phyloP scores from a whole-genome alignment of 75 land plant species.

The Adiantum capillusveneris region DNA sequence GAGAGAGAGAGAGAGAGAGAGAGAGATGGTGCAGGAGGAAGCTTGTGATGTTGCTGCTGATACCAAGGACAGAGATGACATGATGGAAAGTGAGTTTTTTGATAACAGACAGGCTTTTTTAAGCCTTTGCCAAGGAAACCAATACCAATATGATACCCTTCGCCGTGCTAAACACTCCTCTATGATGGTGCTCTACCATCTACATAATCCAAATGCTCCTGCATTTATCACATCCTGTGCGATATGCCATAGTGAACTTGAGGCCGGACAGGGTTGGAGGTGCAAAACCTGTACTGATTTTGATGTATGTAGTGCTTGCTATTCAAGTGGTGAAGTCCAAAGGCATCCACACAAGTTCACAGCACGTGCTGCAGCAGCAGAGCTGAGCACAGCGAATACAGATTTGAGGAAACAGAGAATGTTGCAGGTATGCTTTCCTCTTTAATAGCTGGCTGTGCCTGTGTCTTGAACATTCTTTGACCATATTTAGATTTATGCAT shows the following conservation, averaged over 20 bases:
- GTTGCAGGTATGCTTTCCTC: conserved; percentile 31
- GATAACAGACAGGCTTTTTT: conserved; percentile 54
- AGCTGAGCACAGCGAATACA: conserved; percentile 21
- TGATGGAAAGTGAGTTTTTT: conserved; percentile 50
- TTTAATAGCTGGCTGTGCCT: too few relatives aligned
- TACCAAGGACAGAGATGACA: conserved; percentile 59
- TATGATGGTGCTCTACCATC: conserved; percentile 71
- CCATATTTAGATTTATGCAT: too few relatives aligned
- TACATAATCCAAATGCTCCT: conserved; percentile 50
- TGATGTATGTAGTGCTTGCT: conserved; percentile 39
- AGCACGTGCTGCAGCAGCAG: conserved; percentile 19
- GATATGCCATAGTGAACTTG: conserved; percentile 37
- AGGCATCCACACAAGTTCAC: conserved; percentile 35
- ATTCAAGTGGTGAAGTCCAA: conserved; percentile 10
- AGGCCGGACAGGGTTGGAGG: conserved; percentile 40
- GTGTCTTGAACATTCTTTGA: too few relatives aligned
- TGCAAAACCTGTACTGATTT: conserved; percentile 41
- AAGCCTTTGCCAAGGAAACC: conserved; percentile 58
- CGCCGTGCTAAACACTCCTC: conserved; percentile 86
- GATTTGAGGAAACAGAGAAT: conserved; percentile 40
- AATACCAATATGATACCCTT: conserved; percentile 77
- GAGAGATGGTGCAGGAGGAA: conserved; percentile 34
- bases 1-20: neutral
- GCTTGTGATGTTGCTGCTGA: conserved; percentile 36
- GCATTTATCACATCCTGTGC: conserved; percentile 31